Evolutionary conservation across 169 alveolate genomes (phyloP).

Genomic region (Haemoproteus tartakovskyi): DNA sequence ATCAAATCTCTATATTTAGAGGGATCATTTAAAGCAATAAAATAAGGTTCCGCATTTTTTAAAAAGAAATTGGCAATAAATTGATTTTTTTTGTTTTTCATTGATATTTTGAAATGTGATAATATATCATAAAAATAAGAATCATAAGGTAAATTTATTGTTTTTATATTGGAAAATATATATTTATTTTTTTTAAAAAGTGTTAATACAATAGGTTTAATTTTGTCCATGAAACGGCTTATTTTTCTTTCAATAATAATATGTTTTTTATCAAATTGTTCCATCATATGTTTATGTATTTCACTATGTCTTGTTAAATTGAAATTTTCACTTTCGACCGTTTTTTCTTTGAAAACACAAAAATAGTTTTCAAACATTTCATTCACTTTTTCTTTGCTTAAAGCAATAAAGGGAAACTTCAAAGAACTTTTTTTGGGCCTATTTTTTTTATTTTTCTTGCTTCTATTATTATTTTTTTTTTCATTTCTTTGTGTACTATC

Average conservation of each 20-base stretch:
- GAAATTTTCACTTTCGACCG: slow-evolving; percentile 38
- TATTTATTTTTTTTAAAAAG: background rate
- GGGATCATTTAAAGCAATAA: background rate
- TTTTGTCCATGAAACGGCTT: background rate
- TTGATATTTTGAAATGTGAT: slow-evolving; percentile 2
- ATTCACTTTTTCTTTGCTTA: slow-evolving; percentile 29
- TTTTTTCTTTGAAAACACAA: slow-evolving; percentile 46
- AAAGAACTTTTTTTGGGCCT: background rate
- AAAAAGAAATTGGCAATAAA: too few relatives aligned
- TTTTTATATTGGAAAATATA: slow-evolving; percentile 1
- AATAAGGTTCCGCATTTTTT: background rate
- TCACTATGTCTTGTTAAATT: slow-evolving; percentile 16
- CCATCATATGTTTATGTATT: slow-evolving; percentile 11
- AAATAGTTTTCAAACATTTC: slow-evolving; percentile 41
- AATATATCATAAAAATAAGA: slow-evolving; percentile 36
- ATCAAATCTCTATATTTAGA: too few relatives aligned
- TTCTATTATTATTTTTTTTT: background rate
- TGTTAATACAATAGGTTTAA: background rate
- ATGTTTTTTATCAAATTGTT: slow-evolving; percentile 9
- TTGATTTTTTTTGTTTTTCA: background rate
- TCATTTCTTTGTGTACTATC: background rate
- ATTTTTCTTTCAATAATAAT: slow-evolving; percentile 19
- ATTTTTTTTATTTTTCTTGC: background rate
- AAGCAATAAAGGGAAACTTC: slow-evolving; percentile 14
- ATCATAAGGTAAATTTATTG: slow-evolving; percentile 19